Evolutionary conservation across 2,329 filamentous ascomycete genomes (phyloP).

Genomic region (Graphium sp.): DNA sequence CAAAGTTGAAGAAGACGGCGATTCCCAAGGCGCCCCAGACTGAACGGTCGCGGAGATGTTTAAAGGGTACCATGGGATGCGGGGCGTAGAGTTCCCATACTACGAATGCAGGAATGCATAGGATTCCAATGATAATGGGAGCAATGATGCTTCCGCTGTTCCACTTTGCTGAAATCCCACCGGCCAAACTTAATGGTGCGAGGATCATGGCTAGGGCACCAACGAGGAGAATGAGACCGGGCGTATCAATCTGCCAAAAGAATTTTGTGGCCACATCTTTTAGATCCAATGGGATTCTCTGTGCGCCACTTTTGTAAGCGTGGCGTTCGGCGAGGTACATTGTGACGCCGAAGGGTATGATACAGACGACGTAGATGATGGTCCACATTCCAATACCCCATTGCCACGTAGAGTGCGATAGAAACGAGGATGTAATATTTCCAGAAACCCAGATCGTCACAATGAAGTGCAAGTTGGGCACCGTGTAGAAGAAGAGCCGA

Average conservation of each 20-base stretch:
- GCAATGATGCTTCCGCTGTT: conserved; percentile 19
- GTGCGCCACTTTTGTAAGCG: background rate
- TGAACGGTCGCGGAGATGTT: conserved; percentile 41
- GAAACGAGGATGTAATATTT: conserved; percentile 31
- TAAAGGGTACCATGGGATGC: conserved; percentile 41
- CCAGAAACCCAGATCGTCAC: conserved; percentile 50
- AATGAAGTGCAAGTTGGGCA: conserved; percentile 41
- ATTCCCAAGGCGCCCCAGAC: conserved; percentile 47
- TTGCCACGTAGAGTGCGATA: conserved; percentile 32
- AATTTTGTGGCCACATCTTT: conserved; percentile 16
- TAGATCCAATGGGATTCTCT: too few species aligned
- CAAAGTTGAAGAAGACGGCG: conserved; percentile 33
- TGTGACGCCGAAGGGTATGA: background rate
- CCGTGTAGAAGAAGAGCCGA: conserved; percentile 48
- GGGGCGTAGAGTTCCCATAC: conserved; percentile 27
- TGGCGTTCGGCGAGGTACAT: conserved; percentile 1
- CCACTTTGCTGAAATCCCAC: conserved; percentile 21
- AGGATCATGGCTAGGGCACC: conserved; percentile 27
- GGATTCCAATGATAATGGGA: conserved; percentile 24
- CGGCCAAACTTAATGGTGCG: conserved; percentile 25
- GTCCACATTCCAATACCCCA: conserved; percentile 51
- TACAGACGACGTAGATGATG: conserved; percentile 42
- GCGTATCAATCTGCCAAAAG: conserved; percentile 26
- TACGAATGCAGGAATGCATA: conserved; percentile 31
- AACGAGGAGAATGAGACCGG: conserved; percentile 25